Conservation (phyloP, 352 stramenopile genomes). For the Globisporangium splendens region DNA sequence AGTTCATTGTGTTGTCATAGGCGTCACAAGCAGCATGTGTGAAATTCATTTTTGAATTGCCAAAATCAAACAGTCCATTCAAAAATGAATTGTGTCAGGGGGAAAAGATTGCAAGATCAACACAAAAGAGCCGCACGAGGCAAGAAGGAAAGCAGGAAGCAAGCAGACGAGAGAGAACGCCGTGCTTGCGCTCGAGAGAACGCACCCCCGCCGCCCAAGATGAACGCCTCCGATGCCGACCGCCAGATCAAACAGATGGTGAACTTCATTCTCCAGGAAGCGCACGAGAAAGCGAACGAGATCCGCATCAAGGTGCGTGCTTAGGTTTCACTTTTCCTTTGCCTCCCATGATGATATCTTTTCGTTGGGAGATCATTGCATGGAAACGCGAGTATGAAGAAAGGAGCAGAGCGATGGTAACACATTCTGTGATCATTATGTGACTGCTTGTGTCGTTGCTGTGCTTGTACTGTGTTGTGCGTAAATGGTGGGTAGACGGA, state of each 20-base stretch:
- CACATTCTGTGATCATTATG: not conserved
- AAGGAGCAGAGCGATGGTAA: not conserved
- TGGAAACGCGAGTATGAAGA: too few species aligned
- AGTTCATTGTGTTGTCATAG: too few species aligned
- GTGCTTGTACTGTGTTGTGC: not conserved
- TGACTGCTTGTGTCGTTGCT: conserved; percentile 2
- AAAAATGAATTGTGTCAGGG: conserved; percentile 7
- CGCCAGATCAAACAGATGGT: conserved; percentile 95
- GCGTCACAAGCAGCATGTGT: too few species aligned
- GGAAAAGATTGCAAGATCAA: conserved; percentile 14
- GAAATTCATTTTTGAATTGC: conserved; percentile 9
- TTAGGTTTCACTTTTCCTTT: not conserved
- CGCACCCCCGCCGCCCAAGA: conserved; percentile 22
- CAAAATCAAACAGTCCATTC: too few species aligned
- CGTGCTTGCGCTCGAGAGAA: not conserved
- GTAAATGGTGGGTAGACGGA: conserved; percentile 80
- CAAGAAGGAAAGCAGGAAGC: conserved; percentile 11
- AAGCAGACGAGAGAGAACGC: conserved; percentile 3
- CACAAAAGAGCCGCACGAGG: conserved; percentile 1
- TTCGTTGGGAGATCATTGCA: not conserved
- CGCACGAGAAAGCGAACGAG: conserved; percentile 99
- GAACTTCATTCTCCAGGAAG: conserved; percentile 99
- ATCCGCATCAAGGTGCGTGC: conserved; percentile 93
- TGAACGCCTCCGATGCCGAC: conserved; percentile 84
- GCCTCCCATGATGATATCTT: not conserved